Evolutionary conservation across 768 basidiomycete species (phyloP).

Genomic region (Boletales sp.): DNA sequence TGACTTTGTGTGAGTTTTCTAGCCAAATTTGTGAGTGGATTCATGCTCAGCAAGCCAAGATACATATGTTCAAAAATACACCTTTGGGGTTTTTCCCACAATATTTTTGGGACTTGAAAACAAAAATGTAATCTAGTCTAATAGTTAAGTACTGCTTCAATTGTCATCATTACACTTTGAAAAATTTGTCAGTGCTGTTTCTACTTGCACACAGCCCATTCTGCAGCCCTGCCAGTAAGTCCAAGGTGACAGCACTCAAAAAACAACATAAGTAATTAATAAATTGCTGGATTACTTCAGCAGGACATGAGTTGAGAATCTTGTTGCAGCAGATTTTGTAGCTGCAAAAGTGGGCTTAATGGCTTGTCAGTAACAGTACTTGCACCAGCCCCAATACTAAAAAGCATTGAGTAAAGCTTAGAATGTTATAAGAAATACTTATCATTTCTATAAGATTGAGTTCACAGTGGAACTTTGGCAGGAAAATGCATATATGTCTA

Average conservation of each 20-base stretch:
- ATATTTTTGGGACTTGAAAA: not conserved
- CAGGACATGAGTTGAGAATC: slow-evolving; percentile 34
- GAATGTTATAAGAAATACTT: not conserved
- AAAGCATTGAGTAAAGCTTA: not conserved
- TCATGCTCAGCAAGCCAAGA: no score
- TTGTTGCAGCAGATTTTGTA: slow-evolving; percentile 25
- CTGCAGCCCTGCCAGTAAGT: slow-evolving; percentile 35
- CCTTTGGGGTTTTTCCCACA: slow-evolving; percentile 7
- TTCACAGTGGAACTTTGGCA: slow-evolving; percentile 37
- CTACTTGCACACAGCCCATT: slow-evolving; percentile 37
- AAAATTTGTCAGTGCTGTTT: slow-evolving; percentile 30
- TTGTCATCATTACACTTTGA: slow-evolving; percentile 5
- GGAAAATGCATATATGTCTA: slow-evolving; percentile 30
- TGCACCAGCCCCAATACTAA: slow-evolving; percentile 17
- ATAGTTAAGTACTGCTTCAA: not conserved
- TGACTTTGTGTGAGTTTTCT: no score
- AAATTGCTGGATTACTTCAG: slow-evolving; percentile 35
- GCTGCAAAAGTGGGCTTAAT: slow-evolving; percentile 30
- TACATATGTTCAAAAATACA: no score
- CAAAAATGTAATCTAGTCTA: not conserved
- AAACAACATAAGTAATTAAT: slow-evolving; percentile 36
- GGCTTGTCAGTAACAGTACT: slow-evolving; percentile 33
- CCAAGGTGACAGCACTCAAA: slow-evolving; percentile 35
- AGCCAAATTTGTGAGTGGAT: no score
- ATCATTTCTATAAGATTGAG: slow-evolving; percentile 29